phyloP scores from a whole-genome alignment of 2,329 filamentous ascomycete species.

The Talaromyces funiculosus region DNA sequence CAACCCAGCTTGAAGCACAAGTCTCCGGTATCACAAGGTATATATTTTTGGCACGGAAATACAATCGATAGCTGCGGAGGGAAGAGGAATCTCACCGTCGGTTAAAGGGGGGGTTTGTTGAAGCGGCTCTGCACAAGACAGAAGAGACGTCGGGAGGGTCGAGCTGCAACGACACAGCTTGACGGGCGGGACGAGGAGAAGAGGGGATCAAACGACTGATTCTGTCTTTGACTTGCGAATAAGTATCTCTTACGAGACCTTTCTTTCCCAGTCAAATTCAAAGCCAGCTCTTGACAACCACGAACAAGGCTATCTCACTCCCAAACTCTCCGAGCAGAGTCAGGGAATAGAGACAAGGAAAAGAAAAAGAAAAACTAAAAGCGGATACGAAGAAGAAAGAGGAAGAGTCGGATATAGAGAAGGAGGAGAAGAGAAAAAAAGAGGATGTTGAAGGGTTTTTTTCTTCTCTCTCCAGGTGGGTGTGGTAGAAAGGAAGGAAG shows the following conservation, averaged over 20 bases:
- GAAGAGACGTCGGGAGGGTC: constrained; percentile 35
- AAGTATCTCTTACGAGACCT: neutral
- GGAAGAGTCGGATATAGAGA: constrained; percentile 26
- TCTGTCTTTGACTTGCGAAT: neutral
- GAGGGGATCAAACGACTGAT: neutral
- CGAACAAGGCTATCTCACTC: constrained; percentile 30
- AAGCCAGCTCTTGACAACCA: constrained; percentile 15
- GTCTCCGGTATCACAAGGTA: constrained; percentile 13
- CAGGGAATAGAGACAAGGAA: constrained; percentile 17
- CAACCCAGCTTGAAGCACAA: constrained; percentile 27
- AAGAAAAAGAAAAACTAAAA: constrained; percentile 14
- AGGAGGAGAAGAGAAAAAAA: constrained; percentile 28
- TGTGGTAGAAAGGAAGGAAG: constrained; percentile 34
- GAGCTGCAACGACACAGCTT: constrained; percentile 34
- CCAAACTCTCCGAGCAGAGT: constrained; percentile 38
- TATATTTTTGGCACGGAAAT: neutral
- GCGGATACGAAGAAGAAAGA: constrained; percentile 22
- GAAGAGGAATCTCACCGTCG: constrained; percentile 23
- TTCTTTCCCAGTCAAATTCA: neutral
- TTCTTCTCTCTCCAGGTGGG: constrained; percentile 36
- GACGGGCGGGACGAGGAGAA: constrained; percentile 27
- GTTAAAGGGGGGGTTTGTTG: constrained; percentile 26
- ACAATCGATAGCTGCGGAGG: constrained; percentile 17
- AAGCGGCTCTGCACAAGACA: constrained; percentile 24
- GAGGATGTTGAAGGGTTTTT: constrained; percentile 33